phyloP scores from a whole-genome alignment of 2,329 filamentous ascomycete species.

The Cercospora zeae-maydis region DNA sequence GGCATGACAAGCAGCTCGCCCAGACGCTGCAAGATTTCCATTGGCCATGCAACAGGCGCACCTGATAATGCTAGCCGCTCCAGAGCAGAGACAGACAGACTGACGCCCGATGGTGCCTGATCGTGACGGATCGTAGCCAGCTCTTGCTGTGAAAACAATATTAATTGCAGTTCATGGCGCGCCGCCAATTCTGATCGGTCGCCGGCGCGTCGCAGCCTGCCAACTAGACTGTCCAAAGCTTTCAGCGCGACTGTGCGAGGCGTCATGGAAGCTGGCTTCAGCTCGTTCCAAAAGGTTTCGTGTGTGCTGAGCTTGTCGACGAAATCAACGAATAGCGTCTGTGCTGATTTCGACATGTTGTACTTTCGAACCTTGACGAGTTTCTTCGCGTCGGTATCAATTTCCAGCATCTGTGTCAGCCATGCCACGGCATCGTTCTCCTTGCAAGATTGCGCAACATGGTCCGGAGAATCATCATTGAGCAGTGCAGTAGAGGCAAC shows the following conservation, averaged over 20 bases:
- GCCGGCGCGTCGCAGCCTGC: slow-evolving; percentile 45
- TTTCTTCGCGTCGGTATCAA: slow-evolving; percentile 45
- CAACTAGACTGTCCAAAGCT: slow-evolving; percentile 57
- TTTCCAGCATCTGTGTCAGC: slow-evolving; percentile 54
- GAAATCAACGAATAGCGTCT: slow-evolving; percentile 54
- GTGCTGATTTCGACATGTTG: slow-evolving; percentile 66
- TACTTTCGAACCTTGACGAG: slow-evolving; percentile 62
- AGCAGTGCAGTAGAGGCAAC: slow-evolving; percentile 63
- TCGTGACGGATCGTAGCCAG: slow-evolving; percentile 9
- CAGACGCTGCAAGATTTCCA: slow-evolving; percentile 20
- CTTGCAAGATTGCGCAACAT: slow-evolving; percentile 55
- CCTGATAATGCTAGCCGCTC: slow-evolving; percentile 32
- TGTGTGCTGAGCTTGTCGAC: slow-evolving; percentile 41
- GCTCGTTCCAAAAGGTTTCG: slow-evolving; percentile 59
- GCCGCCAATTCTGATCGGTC: slow-evolving; percentile 50
- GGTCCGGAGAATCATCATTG: slow-evolving; percentile 56
- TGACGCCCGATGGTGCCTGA: slow-evolving; percentile 44
- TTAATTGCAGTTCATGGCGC: slow-evolving; percentile 21
- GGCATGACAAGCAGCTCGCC: slow-evolving; percentile 21
- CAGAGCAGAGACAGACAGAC: slow-evolving; percentile 45
- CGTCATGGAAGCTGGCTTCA: slow-evolving; percentile 52
- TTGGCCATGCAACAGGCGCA: slow-evolving; percentile 28
- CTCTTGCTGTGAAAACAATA: slow-evolving; percentile 21
- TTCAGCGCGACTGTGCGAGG: slow-evolving; percentile 63
- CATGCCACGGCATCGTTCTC: slow-evolving; percentile 35